Conservation (phyloP, 139 green algal species). For the Chlorella sorokiniana region DNA sequence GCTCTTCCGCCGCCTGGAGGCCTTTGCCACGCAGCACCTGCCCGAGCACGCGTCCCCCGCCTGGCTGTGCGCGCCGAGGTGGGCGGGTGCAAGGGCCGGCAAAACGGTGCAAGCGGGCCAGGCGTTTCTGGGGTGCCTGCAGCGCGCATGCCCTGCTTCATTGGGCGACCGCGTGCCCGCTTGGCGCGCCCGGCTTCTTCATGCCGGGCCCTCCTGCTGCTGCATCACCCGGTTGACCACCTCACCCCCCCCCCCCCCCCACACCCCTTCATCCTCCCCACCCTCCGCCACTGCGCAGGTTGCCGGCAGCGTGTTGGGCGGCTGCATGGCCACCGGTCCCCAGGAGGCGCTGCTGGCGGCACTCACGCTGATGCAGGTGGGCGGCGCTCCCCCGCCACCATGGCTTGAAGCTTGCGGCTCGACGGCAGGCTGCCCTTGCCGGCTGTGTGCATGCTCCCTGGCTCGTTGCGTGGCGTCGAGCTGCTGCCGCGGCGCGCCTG, state of each 20-base stretch:
- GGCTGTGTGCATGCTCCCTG: neutral
- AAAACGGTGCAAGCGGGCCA: too few relatives aligned
- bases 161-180: too few relatives aligned
- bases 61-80: conserved; percentile 33
- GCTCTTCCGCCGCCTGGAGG: neutral
- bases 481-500: too few relatives aligned
- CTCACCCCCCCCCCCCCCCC: too few relatives aligned
- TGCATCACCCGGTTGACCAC: too few relatives aligned
- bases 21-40: neutral
- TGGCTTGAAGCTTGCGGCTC: neutral
- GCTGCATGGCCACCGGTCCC: neutral
- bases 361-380: conserved; percentile 11
- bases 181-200: too few relatives aligned
- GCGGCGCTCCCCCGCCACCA: neutral
- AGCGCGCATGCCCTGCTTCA: too few relatives aligned
- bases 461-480: neutral
- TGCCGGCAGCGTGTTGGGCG: conserved; percentile 17
- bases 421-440: neutral
- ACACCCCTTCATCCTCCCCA: neutral
- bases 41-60: neutral
- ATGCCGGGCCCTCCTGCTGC: too few relatives aligned
- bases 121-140: too few relatives aligned
- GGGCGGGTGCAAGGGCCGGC: neutral
- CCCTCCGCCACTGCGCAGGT: neutral
- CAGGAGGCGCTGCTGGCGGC: conserved; percentile 6